Evolutionary conservation across 257 asterid species (phyloP), one percentile per base, ranked within the genome.

Genomic region (Prunella vulgaris): DNA sequence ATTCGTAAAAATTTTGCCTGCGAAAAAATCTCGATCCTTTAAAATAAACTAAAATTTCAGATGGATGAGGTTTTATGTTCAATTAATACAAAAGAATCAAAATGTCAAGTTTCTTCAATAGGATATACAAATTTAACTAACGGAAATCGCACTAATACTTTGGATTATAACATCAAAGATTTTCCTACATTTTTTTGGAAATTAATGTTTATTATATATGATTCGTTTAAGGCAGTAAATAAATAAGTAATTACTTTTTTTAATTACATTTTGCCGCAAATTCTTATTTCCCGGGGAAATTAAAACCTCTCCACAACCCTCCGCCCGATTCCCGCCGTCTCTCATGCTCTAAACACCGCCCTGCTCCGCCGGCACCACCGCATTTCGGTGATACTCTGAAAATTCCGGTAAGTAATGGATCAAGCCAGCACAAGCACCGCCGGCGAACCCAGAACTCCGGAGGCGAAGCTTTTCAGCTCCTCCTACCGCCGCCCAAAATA

Each of bases 401-500:
- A 42, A 42, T 42, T 46, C 53, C 8, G 17, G 51, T 14, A 42
- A 42, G 7, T 0, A 13, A 73, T 75, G 81, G 85, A 76, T 60
- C 65, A 21, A 13, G 66, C 77, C 22, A 64, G 75, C 69, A 14
- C 75, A 24, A 64, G 70, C 82, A 22, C 68, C 0, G 32, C 80
- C 17, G 9, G 70, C 21, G 79, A 75, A 2, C 83, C 88, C 62
- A 76, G 37, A 58, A 82, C 87, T 35, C 90, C 88, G 66, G 58
- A 74, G 60, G 15, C 72, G 74, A 69, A 42, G 60, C 78, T 66
- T 30, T 21, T 71, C 67, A 74, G 44, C 72, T 76, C 82, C 27
- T 66, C 80, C 51, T 81, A 85, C 67, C 89, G 71, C 64, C 86
- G 83, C 25, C 91, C 90, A 5, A 78, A 88, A 0, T 77, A 88